Conservation (phyloP, 225 moss, liverwort and hornwort genomes). For the Physcomitrium patens region DNA sequence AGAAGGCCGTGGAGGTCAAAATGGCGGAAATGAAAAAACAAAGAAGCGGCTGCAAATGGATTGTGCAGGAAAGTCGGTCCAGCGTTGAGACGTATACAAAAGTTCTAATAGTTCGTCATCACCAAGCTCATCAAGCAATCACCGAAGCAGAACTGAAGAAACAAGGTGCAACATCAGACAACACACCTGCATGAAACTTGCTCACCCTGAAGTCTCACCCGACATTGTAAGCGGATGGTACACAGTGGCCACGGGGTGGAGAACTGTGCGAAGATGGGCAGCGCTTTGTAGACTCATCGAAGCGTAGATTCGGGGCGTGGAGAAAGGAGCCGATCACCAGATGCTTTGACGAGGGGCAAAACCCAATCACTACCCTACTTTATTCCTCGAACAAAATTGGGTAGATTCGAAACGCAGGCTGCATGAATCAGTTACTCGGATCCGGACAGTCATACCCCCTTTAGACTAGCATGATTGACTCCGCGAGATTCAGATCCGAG, state of each 20-base stretch:
- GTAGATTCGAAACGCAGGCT: conserved; percentile 27
- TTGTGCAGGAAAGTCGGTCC: no score
- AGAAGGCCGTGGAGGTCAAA: no score
- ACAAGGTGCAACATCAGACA: not conserved
- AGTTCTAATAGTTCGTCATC: no score
- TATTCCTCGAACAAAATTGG: conserved; percentile 5
- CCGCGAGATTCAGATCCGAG: conserved; percentile 18
- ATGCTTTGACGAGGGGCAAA: conserved; percentile 30
- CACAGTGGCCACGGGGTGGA: conserved; percentile 12
- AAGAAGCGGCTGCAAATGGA: no score
- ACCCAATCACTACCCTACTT: conserved; percentile 25
- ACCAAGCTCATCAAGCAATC: not conserved
- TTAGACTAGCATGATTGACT: conserved; percentile 28
- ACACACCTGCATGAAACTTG: not conserved
- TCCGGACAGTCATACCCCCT: not conserved
- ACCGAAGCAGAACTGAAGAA: not conserved
- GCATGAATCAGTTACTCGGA: not conserved
- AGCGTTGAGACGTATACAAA: no score
- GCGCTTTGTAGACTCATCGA: conserved; percentile 23
- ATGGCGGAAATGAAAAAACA: no score
- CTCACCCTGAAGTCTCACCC: conserved; percentile 20
- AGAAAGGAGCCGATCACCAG: not conserved
- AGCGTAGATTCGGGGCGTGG: not conserved
- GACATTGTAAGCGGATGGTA: conserved; percentile 19
- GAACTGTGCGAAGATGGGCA: conserved; percentile 11